A percentile compares a stretch with the other conserved stretches of the same genome.
These are phyloP conservation scores for Lodderomyces margitis DNA, from an alignment of 1,139 yeast species.

Conservation along the genomic window DNA sequence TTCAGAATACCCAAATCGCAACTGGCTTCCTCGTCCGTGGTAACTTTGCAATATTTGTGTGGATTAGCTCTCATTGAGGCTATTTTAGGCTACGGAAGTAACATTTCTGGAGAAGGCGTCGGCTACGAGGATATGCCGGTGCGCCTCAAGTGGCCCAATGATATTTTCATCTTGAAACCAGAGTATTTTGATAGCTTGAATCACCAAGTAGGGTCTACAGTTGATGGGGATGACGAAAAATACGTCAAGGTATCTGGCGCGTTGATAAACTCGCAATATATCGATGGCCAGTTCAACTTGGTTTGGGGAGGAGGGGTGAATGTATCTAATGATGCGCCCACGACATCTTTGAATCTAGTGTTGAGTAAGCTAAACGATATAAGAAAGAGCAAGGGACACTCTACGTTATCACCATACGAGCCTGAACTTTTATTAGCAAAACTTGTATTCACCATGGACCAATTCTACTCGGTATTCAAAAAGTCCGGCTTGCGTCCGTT, in stretches of 20 bases:
- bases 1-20: slow-evolving; percentile 57
- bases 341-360: slow-evolving; percentile 79
- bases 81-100: slow-evolving; percentile 57
- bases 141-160: slow-evolving; percentile 96
- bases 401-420: slow-evolving; percentile 47
- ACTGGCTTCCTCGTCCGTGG: slow-evolving; percentile 41
- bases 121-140: slow-evolving; percentile 78
- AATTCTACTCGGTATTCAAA: slow-evolving; percentile 56
- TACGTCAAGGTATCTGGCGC: slow-evolving; percentile 84
- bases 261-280: slow-evolving; percentile 72
- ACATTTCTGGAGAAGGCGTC: slow-evolving; percentile 39
- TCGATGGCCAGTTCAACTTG: slow-evolving; percentile 57
- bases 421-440: slow-evolving; percentile 71
- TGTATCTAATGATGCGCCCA: slow-evolving; percentile 83
- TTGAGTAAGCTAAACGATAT: slow-evolving; percentile 57
- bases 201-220: slow-evolving; percentile 31
- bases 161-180: slow-evolving; percentile 74
- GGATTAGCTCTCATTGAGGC: slow-evolving; percentile 84
- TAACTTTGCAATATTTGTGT: slow-evolving; percentile 82
- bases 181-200: slow-evolving; percentile 40
- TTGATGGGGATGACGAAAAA: slow-evolving; percentile 43
- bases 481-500: slow-evolving; percentile 67
- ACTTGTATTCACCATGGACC: slow-evolving; percentile 63
- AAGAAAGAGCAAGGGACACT: slow-evolving; percentile 39
- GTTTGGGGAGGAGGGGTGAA: slow-evolving; percentile 88